Conservation (phyloP, 495 filamentous ascomycete genomes). For the Amniculicola lignicola region DNA sequence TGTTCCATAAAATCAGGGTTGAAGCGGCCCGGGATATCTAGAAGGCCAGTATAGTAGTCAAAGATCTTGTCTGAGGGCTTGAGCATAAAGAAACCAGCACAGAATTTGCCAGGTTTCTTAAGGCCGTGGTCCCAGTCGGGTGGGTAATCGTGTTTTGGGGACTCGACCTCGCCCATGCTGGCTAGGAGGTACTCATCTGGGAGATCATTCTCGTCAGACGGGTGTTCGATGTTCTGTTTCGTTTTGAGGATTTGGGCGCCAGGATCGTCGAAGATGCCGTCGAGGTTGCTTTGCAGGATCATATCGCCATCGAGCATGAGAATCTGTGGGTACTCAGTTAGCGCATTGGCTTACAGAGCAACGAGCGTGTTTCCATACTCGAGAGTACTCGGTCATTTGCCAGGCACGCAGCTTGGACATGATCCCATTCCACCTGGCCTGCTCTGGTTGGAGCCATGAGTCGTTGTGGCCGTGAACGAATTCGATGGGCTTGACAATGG, state of each 20-base stretch:
- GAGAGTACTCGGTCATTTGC: slow-evolving; percentile 30
- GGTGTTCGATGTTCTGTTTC: not conserved
- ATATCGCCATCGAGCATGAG: slow-evolving; percentile 30
- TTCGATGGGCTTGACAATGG: slow-evolving; percentile 27
- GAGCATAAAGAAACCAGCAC: slow-evolving; percentile 30
- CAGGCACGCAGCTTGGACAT: slow-evolving; percentile 33
- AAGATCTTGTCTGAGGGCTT: slow-evolving; percentile 10
- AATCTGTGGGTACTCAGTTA: slow-evolving; percentile 31
- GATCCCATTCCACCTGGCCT: slow-evolving; percentile 21
- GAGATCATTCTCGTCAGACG: not conserved
- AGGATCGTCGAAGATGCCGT: slow-evolving; percentile 28
- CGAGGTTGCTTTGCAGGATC: slow-evolving; percentile 18
- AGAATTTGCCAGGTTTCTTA: slow-evolving; percentile 18
- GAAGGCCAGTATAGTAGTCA: slow-evolving; percentile 23
- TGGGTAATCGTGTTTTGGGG: slow-evolving; percentile 8
- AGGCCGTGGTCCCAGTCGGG: slow-evolving; percentile 5
- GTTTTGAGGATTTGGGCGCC: slow-evolving; percentile 1
- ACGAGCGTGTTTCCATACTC: too few relatives aligned
- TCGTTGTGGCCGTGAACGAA: slow-evolving; percentile 18
- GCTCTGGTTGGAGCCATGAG: slow-evolving; percentile 19
- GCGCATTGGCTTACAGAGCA: too few relatives aligned
- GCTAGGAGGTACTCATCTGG: slow-evolving; percentile 23
- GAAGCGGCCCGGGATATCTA: slow-evolving; percentile 20
- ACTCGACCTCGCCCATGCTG: slow-evolving; percentile 5
- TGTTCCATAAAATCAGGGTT: slow-evolving; percentile 24